Evolutionary conservation across 2,329 filamentous ascomycete species (phyloP).

Genomic region (Zasmidium citrigriseum): DNA sequence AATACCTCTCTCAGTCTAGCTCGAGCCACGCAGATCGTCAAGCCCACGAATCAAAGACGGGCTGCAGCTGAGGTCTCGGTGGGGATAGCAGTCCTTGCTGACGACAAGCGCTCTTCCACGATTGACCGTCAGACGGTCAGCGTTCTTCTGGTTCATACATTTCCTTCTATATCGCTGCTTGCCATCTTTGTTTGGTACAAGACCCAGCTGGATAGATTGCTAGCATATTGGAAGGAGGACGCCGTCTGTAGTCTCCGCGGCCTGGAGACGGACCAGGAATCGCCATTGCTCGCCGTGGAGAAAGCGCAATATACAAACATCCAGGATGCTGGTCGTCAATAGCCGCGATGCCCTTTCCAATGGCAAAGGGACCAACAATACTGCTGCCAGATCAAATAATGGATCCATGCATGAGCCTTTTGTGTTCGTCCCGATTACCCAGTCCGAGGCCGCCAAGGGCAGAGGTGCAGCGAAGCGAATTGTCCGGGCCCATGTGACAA

Average conservation of each 20-base stretch:
- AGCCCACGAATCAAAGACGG: not conserved
- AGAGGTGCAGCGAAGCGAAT: slow-evolving; percentile 20
- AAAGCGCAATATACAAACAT: not conserved
- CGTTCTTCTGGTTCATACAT: not conserved
- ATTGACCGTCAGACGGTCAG: not conserved
- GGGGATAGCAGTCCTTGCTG: not conserved
- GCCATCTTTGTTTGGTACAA: not conserved
- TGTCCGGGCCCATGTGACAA: slow-evolving; percentile 23
- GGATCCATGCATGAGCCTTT: slow-evolving; percentile 14
- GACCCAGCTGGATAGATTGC: not conserved
- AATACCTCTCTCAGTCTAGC: not conserved
- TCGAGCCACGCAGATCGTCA: not conserved
- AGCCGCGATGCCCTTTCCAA: not conserved
- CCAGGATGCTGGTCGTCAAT: slow-evolving; percentile 3
- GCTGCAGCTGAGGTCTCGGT: not conserved
- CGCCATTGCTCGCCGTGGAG: not conserved
- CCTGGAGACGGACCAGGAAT: not conserved
- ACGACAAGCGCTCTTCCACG: not conserved
- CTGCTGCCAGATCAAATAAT: not conserved
- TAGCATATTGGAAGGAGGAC: not conserved
- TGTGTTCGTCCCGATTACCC: slow-evolving; percentile 21
- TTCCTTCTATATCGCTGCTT: not conserved
- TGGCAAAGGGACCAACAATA: not conserved
- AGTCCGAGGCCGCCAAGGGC: slow-evolving; percentile 18
- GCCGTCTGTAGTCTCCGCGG: not conserved